Conservation (phyloP, 2,329 filamentous ascomycete species). For the Apiospora aurea region DNA sequence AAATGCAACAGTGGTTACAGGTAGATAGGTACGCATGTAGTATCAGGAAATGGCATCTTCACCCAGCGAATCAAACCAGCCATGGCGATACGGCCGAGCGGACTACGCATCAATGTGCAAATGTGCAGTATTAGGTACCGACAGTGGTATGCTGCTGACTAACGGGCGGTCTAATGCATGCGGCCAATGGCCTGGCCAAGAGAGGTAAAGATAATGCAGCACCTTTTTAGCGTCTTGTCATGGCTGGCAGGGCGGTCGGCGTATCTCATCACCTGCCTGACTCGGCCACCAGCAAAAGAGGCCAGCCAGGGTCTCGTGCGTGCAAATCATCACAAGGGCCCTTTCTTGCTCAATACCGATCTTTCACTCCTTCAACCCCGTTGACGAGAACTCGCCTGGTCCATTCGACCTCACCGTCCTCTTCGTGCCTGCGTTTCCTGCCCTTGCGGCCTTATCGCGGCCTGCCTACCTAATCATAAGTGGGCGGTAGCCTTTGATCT, state of each 20-base stretch:
- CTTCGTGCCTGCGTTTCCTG: neutral
- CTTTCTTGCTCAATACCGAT: neutral
- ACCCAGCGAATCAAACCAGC: neutral
- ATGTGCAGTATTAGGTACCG: neutral
- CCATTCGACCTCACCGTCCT: neutral
- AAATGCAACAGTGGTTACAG: neutral
- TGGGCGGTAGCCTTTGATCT: constrained; percentile 1
- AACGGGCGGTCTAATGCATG: neutral
- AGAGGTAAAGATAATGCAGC: neutral
- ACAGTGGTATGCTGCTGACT: constrained; percentile 10
- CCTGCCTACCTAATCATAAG: constrained; percentile 4
- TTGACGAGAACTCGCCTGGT: constrained; percentile 11
- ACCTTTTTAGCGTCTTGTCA: constrained; percentile 18
- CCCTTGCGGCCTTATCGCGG: neutral
- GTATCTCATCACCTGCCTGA: constrained; percentile 25
- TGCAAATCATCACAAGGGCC: constrained; percentile 20
- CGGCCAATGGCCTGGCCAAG: neutral
- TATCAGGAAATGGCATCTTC: neutral
- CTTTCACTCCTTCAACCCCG: constrained; percentile 2
- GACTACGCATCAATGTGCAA: neutral
- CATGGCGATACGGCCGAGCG: neutral
- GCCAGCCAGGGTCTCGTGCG: constrained; percentile 24
- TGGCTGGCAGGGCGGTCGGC: neutral
- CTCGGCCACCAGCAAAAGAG: constrained; percentile 17
- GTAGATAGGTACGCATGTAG: neutral